Base-by-base conservation (phyloP, 2,329 filamentous ascomycete species). In the Neofusicoccum sp. region DNA sequence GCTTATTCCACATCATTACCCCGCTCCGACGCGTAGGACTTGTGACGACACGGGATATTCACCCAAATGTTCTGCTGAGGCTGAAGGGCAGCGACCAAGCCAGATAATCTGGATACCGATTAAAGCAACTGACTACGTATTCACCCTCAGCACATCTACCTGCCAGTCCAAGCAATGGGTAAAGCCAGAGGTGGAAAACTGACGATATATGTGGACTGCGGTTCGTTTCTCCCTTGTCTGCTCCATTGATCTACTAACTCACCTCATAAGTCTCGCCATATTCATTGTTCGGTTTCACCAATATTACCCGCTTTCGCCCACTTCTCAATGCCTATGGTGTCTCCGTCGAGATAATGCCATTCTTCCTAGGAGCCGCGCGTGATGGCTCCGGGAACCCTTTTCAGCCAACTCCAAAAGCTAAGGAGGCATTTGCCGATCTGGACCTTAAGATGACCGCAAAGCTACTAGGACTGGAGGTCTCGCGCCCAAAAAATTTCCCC, bases 271-370 rank as follows among this genome's bases (percentile, higher is more conserved):
- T 65, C 2, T 65, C 64, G 16, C 64, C 64, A 4, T 65, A 65
- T 33, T 65, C 64, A 31, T 64, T 50, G 61, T 65, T 65, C 28
- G 61, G 64, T 12, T 65, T 65, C 45, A 65, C 61, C 12, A 63
- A 63, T 28, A 61, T 64, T 31, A 33, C 12, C 11, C 63, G 48
- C 12, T 61, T 54, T 48, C 64, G 64, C 9, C 64, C 64, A 14
- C 45, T 61, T 4, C 61, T 65, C 22, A 16, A 44, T 8, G 22
- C 64, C 31, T 47, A 65, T 50, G 64, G 64, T 2, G 48, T 65
- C 33, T 16, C 52, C 5, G 64, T 65, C 33, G 48, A 56, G 36
- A 65, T 65, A 16, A 22, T 61, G 7, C 64, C 64, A 4, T 65
- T 65, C 34, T 65, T 65, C 44, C 61, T 65, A n/a, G 64, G 64